Percentiles rank a stretch among this genome's conserved stretches.
phyloP scores from a whole-genome alignment of 2,329 filamentous ascomycete species.

The Paraphoma sp. region DNA sequence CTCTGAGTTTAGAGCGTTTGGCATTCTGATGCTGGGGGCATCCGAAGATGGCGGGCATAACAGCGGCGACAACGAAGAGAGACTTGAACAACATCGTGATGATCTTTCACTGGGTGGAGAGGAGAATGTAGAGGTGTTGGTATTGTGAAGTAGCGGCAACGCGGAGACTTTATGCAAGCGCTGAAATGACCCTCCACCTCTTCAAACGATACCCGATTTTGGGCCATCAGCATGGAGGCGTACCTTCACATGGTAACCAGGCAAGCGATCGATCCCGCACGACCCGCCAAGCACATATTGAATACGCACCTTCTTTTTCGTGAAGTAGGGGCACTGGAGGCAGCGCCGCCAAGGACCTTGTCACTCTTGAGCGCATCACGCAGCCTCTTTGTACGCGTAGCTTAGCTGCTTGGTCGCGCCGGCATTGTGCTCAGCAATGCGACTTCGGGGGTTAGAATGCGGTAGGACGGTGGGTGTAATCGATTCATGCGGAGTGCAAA shows the following conservation, averaged over 20 bases:
- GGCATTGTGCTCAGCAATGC: background rate
- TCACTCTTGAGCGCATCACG: background rate
- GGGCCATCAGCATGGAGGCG: background rate
- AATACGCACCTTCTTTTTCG: background rate
- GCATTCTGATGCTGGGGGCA: slow-evolving; percentile 26
- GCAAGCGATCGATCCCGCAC: background rate
- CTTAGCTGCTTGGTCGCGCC: background rate
- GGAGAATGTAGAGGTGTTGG: background rate
- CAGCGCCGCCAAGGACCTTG: background rate
- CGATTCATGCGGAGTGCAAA: background rate
- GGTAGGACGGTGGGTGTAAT: background rate
- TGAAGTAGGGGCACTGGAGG: background rate
- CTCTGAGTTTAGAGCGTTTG: slow-evolving; percentile 10
- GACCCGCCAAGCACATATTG: background rate
- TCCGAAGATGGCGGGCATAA: slow-evolving; percentile 9
- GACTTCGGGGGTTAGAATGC: background rate
- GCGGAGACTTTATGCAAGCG: background rate
- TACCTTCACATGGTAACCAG: background rate
- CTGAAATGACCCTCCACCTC: background rate
- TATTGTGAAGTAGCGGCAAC: background rate
- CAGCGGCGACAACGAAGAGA: slow-evolving; percentile 6
- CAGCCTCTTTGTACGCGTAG: slow-evolving; percentile 2
- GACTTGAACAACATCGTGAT: slow-evolving; percentile 17
- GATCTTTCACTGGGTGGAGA: too few species aligned
- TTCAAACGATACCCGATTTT: background rate